phyloP scores from a whole-genome alignment of 192 early-diverging fungal species.

The Entophlyctis luteolus region DNA sequence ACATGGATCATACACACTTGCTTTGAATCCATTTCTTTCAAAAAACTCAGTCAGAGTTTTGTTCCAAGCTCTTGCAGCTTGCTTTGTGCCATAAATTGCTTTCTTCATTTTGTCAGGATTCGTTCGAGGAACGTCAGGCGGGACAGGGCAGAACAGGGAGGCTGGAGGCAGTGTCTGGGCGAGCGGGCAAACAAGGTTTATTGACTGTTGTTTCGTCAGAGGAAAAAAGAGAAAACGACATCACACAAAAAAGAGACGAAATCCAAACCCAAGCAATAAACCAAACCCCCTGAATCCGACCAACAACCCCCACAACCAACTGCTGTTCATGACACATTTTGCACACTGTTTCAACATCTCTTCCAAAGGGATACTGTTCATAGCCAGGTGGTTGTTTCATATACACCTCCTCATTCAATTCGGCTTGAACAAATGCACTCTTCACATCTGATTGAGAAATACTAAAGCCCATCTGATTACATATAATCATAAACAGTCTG shows the following conservation, averaged over 20 bases:
- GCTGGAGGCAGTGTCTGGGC: too few relatives aligned
- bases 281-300: too few relatives aligned
- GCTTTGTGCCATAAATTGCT: constrained; percentile 29
- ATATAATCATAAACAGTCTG: constrained; percentile 15
- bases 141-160: too few relatives aligned
- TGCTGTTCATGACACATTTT: neutral
- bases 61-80: constrained; percentile 25
- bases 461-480: neutral
- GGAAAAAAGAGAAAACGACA: too few relatives aligned
- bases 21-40: neutral
- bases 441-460: constrained; percentile 34
- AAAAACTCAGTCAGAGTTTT: neutral
- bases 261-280: too few relatives aligned
- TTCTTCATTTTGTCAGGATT: neutral
- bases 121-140: too few relatives aligned
- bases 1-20: neutral
- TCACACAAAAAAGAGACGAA: too few relatives aligned
- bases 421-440: constrained; percentile 33
- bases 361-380: too few relatives aligned
- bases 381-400: constrained; percentile 33
- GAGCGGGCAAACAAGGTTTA: too few relatives aligned
- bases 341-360: too few relatives aligned
- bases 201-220: too few relatives aligned
- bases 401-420: constrained; percentile 25
- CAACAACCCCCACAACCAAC: too few relatives aligned